A percentile compares a stretch with the other conserved stretches of the same genome.
phyloP scores from a whole-genome alignment of 257 asterid genomes.

The Henckelia pumila region DNA sequence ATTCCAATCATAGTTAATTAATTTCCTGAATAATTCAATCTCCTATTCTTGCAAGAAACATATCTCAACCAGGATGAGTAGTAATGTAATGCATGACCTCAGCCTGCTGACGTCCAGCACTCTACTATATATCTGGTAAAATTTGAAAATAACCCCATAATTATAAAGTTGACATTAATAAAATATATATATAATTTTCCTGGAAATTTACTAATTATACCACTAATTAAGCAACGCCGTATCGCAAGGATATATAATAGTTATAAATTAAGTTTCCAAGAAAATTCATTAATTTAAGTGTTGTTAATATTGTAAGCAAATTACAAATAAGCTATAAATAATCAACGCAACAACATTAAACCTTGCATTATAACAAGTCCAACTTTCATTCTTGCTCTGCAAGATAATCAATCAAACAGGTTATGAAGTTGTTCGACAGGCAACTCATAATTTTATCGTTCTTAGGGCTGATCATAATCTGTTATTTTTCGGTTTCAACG shows the following conservation, averaged over 20 bases:
- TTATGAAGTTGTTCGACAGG: slow-evolving; percentile 28
- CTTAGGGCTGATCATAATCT: slow-evolving; percentile 2
- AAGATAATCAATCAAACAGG: not conserved
- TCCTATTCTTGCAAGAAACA: no score
- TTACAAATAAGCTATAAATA: slow-evolving; percentile 15
- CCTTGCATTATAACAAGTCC: not conserved
- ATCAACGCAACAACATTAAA: not conserved
- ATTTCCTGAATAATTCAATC: no score
- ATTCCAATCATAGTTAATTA: no score
- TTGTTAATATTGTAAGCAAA: slow-evolving; percentile 7
- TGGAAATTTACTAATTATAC: slow-evolving; percentile 4
- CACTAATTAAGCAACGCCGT: not conserved
- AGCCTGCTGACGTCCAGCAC: no score
- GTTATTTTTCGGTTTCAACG: slow-evolving; percentile 15
- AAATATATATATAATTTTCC: not conserved
- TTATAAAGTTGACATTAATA: not conserved
- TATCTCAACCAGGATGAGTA: no score
- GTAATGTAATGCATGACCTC: no score
- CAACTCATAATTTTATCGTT: slow-evolving; percentile 12
- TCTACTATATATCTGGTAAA: no score
- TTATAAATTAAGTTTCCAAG: slow-evolving; percentile 3
- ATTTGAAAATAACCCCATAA: no score
- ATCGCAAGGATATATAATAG: not conserved
- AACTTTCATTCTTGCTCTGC: slow-evolving; percentile 3
- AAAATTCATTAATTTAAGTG: not conserved